Evolutionary conservation across 2,329 filamentous ascomycete genomes (phyloP).

Genomic region (Sphaerulina populicola): DNA sequence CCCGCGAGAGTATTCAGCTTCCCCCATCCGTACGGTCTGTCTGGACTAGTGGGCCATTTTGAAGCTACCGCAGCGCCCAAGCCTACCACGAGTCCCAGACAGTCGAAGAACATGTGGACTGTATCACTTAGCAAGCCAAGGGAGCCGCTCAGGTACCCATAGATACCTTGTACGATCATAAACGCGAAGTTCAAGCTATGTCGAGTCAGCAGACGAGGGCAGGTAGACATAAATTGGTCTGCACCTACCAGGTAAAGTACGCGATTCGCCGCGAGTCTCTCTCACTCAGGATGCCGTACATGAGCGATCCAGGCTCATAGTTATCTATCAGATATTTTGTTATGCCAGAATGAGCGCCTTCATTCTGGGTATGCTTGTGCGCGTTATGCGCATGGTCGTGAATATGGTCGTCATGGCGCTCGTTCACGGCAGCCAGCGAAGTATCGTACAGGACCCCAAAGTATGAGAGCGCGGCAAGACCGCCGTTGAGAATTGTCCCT

Average conservation of each 20-base stretch:
- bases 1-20: slow-evolving; percentile 95
- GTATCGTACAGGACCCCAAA: slow-evolving; percentile 38
- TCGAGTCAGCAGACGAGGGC: slow-evolving; percentile 10
- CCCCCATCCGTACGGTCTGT: slow-evolving; percentile 90
- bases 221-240: slow-evolving; percentile 5
- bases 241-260: slow-evolving; percentile 80
- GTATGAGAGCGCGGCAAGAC: slow-evolving; percentile 32
- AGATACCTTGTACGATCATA: slow-evolving; percentile 90
- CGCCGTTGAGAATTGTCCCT: slow-evolving; percentile 30
- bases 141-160: slow-evolving; percentile 88
- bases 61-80: slow-evolving; percentile 87
- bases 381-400: slow-evolving; percentile 28
- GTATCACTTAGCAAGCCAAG: slow-evolving; percentile 93
- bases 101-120: slow-evolving; percentile 99
- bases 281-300: slow-evolving; percentile 79
- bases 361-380: slow-evolving; percentile 30
- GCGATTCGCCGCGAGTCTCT: slow-evolving; percentile 92
- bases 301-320: slow-evolving; percentile 62
- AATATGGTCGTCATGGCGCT: slow-evolving; percentile 28
- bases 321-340: slow-evolving; percentile 65
- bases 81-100: slow-evolving; percentile 81
- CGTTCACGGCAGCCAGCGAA: slow-evolving; percentile 24
- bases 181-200: slow-evolving; percentile 81
- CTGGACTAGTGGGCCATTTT: slow-evolving; percentile 85
- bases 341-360: slow-evolving; percentile 54